Evolutionary conservation across 768 basidiomycete species (phyloP), one percentile per base, ranked within the genome.

Genomic region (Lactarius indigo): DNA sequence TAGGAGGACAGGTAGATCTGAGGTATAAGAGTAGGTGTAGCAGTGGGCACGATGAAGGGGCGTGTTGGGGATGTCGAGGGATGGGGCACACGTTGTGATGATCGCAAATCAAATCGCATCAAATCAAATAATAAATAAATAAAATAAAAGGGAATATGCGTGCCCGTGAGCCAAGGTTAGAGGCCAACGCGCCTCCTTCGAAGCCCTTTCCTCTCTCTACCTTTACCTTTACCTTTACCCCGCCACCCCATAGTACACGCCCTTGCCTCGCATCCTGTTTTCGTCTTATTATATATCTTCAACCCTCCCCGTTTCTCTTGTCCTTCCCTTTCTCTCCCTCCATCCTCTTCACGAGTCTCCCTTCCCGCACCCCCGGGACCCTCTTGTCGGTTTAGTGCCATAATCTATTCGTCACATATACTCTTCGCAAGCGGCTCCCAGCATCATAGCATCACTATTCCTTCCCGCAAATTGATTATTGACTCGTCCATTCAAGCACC

Each of bases 41-140:
- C 4, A 20, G 42, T 42, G 33, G 20, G 41, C 68, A 69, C 59
- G 64, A 62, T 56, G 67, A 37, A 58, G 42, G 37, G 18, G 64
- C 39, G 64, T 65, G 63, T 63, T 61, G 63, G 59, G 65, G 65
- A 50, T 37, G 55, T 66, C 65, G 70, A 64, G 41, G 42, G 50
- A 52, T 52, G 50, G 50, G 50, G 50, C n/a, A 84, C 88, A 90
- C 88, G 87, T 89, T 89, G 87, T 80, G 80, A 89, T 88, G 50
- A 52, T 52, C 50, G 26, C 20, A 31, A 56, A 56, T 56, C 55
- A 31, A 56, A 56, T 56, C 55, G 50, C 23, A 56, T 52, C 50
- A 26, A 52, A 52, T 52, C 50, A 52, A 52, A 52, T 52, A n/a
- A 52, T 52, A 52, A 52, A 52, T 52, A 41, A 41, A 41, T 41